These are phyloP conservation scores for Quercus phellos DNA, from an alignment of 331 rosid genomes.

Conservation along the genomic window DNA sequence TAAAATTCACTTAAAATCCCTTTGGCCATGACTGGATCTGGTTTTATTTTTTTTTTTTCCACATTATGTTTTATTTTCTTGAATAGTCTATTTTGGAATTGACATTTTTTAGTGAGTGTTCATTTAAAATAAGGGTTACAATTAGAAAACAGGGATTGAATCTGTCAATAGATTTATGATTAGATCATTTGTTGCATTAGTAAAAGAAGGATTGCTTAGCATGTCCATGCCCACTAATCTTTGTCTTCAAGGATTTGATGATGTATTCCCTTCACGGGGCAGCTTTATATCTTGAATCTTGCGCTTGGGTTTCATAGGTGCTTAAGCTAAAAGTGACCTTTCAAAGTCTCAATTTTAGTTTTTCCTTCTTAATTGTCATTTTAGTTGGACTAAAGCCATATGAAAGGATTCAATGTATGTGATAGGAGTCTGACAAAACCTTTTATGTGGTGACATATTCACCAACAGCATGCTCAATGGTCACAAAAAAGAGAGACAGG, in stretches of 20 bases:
- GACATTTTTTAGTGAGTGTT: background rate
- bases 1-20: background rate
- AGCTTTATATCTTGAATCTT: background rate
- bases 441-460: background rate
- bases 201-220: background rate
- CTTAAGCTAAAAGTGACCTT: background rate
- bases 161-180: background rate
- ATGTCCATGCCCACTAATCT: background rate
- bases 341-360: background rate
- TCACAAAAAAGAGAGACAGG: conserved; percentile 13
- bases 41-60: background rate
- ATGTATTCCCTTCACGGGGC: background rate
- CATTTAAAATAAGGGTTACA: background rate
- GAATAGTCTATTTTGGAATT: background rate
- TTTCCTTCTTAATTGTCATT: background rate
- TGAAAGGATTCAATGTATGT: background rate
- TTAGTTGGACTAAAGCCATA: background rate
- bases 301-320: background rate
- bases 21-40: background rate
- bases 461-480: conserved; percentile 3
- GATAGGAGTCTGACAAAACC: background rate
- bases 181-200: background rate
- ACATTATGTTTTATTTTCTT: background rate
- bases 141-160: background rate
- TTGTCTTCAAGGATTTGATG: background rate